A percentile compares a stretch with the other conserved stretches of the same genome.
Conservation (phyloP, 2,329 filamentous ascomycete genomes). For the Botrytis sinoallii region DNA sequence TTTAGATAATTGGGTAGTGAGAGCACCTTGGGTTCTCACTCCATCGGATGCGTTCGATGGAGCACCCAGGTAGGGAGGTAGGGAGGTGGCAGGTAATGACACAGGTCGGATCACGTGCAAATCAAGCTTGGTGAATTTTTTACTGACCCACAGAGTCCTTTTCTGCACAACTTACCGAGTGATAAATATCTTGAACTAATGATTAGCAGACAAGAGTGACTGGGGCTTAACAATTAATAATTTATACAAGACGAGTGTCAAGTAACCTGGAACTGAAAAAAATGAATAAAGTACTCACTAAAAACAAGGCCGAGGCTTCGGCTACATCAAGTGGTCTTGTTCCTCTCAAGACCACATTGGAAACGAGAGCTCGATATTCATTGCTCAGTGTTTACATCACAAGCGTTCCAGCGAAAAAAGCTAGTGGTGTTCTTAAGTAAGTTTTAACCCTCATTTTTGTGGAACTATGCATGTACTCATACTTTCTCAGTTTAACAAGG, state of each 20-base stretch:
- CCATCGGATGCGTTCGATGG: not conserved
- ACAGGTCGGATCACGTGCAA: not conserved
- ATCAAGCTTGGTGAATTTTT: not conserved
- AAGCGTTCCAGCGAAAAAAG: conserved; percentile 66
- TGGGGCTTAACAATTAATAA: not conserved
- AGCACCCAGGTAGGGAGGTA: not conserved
- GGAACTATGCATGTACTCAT: conserved; percentile 35
- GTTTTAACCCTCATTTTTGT: conserved; percentile 35
- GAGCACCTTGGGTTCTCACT: not conserved
- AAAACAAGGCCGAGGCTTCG: not conserved
- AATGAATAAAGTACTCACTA: not conserved
- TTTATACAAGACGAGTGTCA: not conserved
- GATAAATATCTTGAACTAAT: not conserved
- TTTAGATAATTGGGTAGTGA: not conserved
- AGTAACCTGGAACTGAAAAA: not conserved
- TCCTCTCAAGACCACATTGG: conserved; percentile 62
- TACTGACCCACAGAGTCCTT: not conserved
- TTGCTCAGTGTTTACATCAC: conserved; percentile 67
- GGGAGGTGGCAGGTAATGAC: not conserved
- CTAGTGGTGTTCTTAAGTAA: conserved; percentile 71
- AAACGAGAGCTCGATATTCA: conserved; percentile 57
- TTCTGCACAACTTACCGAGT: not conserved
- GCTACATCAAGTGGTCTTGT: conserved; percentile 42
- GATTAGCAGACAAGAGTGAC: not conserved
- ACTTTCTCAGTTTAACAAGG: conserved; percentile 49